Evolutionary conservation across 495 filamentous ascomycete species (phyloP), one percentile per base, ranked within the genome.

Genomic region (Penicillium mononematosum): DNA sequence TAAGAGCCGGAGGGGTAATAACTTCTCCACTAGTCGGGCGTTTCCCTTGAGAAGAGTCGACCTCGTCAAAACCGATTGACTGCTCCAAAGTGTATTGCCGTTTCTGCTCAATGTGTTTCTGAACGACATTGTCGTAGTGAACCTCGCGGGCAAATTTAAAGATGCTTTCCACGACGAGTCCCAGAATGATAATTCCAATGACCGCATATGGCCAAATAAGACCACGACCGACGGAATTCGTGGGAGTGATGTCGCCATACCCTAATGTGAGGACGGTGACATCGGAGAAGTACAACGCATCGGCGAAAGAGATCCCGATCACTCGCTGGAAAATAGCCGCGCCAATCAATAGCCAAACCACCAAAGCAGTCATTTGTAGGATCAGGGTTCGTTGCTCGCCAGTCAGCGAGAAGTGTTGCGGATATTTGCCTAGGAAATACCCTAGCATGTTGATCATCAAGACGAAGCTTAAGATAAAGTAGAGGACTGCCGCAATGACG

Each of bases 111-210:
- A 86, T 73, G 62, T 89, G 88, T 32, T 75, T 80, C 61, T 80
- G 81, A 53, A 91, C 74, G 32, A 92, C 75, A 24, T 90, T 88
- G 52, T 85, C 83, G 45, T 83, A 77, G 17, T 83, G 80, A 31
- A 91, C 72, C 51, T 89, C 83, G 19, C 65, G 55, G 3, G 82
- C 81, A 55, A 90, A 90, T 31, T 78, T 86, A 39, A 89, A 83
- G 52, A 96, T 90, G 52, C 90, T 93, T 16, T 86, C 85, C 31
- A 96, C 86, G 24, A 96, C 88, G 27, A 97, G 76, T 83, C 92
- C 93, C 4, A 97, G 76, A 55, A 88, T 92, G 45, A 93, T 85
- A 46, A 96, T 88, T 7, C 92, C 93, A 20, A 92, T 82, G 4
- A 96, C 83, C 0, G 92, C 85, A 61, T 87, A 97, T 0, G 92